Evolutionary conservation across 2,329 filamentous ascomycete species (phyloP), one percentile per base, ranked within the genome.

Genomic region (Ophiostoma piceae): DNA sequence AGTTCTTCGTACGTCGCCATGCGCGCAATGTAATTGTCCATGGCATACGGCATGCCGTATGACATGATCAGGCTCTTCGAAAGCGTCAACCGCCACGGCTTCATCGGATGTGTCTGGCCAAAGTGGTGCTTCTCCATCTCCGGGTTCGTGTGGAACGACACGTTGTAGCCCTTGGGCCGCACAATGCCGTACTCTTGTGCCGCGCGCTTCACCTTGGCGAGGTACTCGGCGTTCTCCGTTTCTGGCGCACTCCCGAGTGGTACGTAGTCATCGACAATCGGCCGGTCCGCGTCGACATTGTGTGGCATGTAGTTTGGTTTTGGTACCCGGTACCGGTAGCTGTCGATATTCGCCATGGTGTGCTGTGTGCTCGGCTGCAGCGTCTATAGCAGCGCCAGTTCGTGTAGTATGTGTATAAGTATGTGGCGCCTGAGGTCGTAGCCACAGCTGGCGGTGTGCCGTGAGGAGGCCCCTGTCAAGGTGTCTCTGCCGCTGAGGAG

Each of bases 51-150:
- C 86, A 99, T 92, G 74, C 95, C 95, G 79, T 98, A 98, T 1
- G 92, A 91, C 77, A 96, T 90, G 73, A 99, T 92, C 66, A 99
- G 87, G 76, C 95, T 92, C 79, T 99, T 98, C 70, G 95, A 96
- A 69, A 99, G 85, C 19, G 94, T 97, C 73, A 99, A 83, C 47
- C 95, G 92, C 94, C 95, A 98, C 71, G 95, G 95, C 79, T 99
- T 99, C 95, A 99, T 99, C 26, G 95, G 95, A 82, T 99, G 95
- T 11, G 92, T 94, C 80, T 92, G 90, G 74, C 95, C 95, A 79
- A 99, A 99, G 79, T 99, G 95, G 80, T 98, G 94, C 77, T 91
- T 91, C 81, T 99, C 95, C 78, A 98, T 96, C 71, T 92, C 89
- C 1, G 94, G 92, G 76, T 97, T 97, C 81, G 93, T 92, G 79